Evolutionary conservation across 352 stramenopile species (phyloP).

Genomic region (Bremia lactucae): DNA sequence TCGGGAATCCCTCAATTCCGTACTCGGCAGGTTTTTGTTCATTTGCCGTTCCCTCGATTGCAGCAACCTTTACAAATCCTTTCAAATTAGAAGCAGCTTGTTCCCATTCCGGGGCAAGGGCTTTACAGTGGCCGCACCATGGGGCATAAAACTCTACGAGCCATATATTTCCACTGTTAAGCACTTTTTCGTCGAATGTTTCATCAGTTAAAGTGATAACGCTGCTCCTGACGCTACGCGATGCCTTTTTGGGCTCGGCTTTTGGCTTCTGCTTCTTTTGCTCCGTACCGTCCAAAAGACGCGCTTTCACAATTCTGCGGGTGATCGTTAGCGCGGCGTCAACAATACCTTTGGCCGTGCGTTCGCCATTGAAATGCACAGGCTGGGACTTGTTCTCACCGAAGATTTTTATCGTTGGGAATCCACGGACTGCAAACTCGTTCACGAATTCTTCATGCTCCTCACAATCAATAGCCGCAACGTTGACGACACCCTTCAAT

Average conservation of each 20-base stretch:
- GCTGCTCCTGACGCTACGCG: constrained; percentile 34
- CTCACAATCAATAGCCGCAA: constrained; percentile 80
- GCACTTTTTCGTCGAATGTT: constrained; percentile 85
- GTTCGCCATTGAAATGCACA: constrained; percentile 67
- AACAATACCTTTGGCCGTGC: constrained; percentile 77
- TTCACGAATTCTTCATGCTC: constrained; percentile 75
- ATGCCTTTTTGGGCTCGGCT: constrained; percentile 35
- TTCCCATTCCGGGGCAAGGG: constrained; percentile 86
- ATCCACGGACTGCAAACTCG: constrained; percentile 86
- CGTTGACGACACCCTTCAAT: constrained; percentile 82
- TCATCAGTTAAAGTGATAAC: constrained; percentile 88
- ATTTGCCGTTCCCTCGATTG: constrained; percentile 89
- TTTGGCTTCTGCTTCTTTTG: constrained; percentile 34
- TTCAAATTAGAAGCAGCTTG: constrained; percentile 82
- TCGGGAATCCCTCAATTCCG: constrained; percentile 89
- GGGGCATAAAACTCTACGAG: constrained; percentile 90
- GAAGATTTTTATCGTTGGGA: constrained; percentile 92
- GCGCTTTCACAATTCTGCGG: constrained; percentile 67
- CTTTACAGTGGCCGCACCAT: constrained; percentile 90
- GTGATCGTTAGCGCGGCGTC: constrained; percentile 65
- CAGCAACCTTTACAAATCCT: constrained; percentile 84
- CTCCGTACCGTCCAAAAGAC: constrained; percentile 46
- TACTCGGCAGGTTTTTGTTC: constrained; percentile 83
- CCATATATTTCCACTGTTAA: constrained; percentile 86
- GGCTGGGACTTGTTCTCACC: constrained; percentile 70